Conservation (phyloP, 2,329 filamentous ascomycete genomes). For the Pyricularia sp. region DNA sequence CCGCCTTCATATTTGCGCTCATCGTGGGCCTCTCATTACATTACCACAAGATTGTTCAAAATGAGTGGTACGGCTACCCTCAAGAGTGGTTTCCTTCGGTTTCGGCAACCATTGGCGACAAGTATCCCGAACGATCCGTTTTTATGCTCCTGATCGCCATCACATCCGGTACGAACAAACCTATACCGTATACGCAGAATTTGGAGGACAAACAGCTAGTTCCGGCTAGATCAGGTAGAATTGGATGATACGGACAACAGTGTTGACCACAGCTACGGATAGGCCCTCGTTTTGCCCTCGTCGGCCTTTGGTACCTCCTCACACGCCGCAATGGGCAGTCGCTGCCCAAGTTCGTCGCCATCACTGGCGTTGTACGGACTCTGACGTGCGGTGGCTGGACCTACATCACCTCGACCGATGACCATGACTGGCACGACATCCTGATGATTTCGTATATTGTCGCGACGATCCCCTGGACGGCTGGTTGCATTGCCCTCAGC, state of each 20-base stretch:
- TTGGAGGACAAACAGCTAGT: neutral
- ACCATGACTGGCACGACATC: conserved; percentile 97
- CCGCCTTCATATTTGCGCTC: conserved; percentile 79
- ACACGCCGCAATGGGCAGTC: conserved; percentile 66
- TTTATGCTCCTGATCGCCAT: conserved; percentile 98
- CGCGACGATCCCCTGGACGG: conserved; percentile 88
- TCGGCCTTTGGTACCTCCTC: conserved; percentile 85
- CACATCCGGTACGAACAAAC: conserved; percentile 59
- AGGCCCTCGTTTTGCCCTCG: conserved; percentile 82
- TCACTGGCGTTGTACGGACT: conserved; percentile 76
- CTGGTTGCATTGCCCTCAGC: conserved; percentile 81
- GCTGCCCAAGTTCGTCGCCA: conserved; percentile 73
- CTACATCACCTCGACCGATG: conserved; percentile 95
- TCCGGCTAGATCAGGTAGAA: neutral
- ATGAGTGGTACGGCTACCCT: conserved; percentile 91
- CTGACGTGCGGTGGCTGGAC: conserved; percentile 97
- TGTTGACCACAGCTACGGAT: neutral
- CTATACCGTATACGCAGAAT: neutral
- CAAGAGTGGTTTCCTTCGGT: conserved; percentile 96
- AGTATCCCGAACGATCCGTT: conserved; percentile 91
- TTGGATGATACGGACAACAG: neutral
- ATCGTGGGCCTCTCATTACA: conserved; percentile 74
- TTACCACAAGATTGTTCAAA: conserved; percentile 95
- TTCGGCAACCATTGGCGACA: conserved; percentile 92
- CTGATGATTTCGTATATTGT: conserved; percentile 99